Base-by-base conservation (phyloP, 2,329 filamentous ascomycete genomes). In the Gaeumannomyces tritici region DNA sequence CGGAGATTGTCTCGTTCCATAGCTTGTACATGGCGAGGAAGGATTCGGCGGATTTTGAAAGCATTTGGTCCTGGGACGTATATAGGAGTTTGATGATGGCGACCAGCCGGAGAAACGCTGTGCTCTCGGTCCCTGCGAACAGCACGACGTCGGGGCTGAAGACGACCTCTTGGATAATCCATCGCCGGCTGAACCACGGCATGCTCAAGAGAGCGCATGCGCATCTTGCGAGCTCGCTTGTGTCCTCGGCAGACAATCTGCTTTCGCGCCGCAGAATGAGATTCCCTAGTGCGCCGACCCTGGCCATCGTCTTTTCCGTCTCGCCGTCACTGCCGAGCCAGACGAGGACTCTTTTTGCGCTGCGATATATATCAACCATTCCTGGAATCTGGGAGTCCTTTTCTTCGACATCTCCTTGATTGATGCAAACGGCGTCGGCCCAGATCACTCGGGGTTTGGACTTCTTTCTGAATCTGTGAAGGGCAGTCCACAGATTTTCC, bases 381-480 rank as follows among this genome's bases (percentile, higher is more conserved):
- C 67, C 63, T 26, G 66, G 62, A 7, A 71, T 67, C 61, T 71
- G 70, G 5, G 60, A 27, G 56, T 55, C 65, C 61, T 69, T 71
- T 59, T 71, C 69, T 6, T 61, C 62, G 7, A 57, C 28, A 24
- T 70, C 67, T 21, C 64, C 42, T 56, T 71, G 69, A 62, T 71
- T 69, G 62, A 71, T 70, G 27, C 70, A 69, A n/a, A 71, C 62
- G 13, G 66, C 66, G 58, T 70, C 69, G 11, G 68, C 67, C 70
- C 68, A 69, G 26, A 62, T 55, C 51, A 28, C 18, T 26, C 55
- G 55, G 18, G 13, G 7, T 21, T 57, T 57, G 55, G 55, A 28
- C 15, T 31, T 57, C 4, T 13, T 26, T 9, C 24, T 13, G 55
- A 28, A 31, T 1, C 26, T 28, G 4, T 4, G 55, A 29, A 57